Percentiles rank a stretch among this genome's conserved stretches.
Conservation (phyloP, 2,329 filamentous ascomycete genomes). For the Aspergillus luchuensis region DNA sequence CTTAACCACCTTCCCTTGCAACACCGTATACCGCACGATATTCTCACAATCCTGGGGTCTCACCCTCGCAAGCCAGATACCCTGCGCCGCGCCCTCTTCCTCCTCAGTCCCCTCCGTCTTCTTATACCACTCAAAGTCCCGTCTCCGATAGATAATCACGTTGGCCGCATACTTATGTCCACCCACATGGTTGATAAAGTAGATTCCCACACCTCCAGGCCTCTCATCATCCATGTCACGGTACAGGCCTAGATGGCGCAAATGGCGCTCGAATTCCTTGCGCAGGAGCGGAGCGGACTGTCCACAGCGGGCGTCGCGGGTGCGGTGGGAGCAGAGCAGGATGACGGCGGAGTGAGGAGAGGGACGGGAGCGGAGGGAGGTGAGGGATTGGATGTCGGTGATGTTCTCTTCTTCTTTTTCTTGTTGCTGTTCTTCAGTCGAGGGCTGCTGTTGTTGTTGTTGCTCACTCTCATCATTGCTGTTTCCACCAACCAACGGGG, state of each 20-base stretch:
- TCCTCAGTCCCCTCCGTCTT: conserved; percentile 28
- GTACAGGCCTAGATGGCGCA: conserved; percentile 80
- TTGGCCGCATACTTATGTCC: conserved; percentile 97
- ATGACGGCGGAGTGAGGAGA: conserved; percentile 85
- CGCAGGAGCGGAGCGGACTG: conserved; percentile 89
- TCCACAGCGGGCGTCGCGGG: conserved; percentile 91
- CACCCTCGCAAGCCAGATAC: conserved; percentile 88
- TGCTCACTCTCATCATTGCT: conserved; percentile 39
- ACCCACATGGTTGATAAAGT: conserved; percentile 94
- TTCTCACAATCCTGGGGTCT: conserved; percentile 90
- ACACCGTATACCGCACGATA: conserved; percentile 80
- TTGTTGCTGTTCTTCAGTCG: conserved; percentile 6
- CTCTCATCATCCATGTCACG: conserved; percentile 85
- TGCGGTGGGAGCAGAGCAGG: conserved; percentile 89
- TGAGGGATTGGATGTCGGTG: conserved; percentile 30
- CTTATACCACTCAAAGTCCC: conserved; percentile 44
- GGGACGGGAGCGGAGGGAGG: conserved; percentile 59
- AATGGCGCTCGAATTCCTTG: conserved; percentile 84
- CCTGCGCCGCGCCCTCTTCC: conserved; percentile 71
- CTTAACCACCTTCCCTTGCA: conserved; percentile 94
- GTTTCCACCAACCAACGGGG: conserved; percentile 52
- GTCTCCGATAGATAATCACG: conserved; percentile 81
- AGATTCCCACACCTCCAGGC: conserved; percentile 89
- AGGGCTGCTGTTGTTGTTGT: conserved; percentile 21
- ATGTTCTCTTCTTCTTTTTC: no score